phyloP scores from a whole-genome alignment of 2,329 filamentous ascomycete species.

The Pyricularia sp. region DNA sequence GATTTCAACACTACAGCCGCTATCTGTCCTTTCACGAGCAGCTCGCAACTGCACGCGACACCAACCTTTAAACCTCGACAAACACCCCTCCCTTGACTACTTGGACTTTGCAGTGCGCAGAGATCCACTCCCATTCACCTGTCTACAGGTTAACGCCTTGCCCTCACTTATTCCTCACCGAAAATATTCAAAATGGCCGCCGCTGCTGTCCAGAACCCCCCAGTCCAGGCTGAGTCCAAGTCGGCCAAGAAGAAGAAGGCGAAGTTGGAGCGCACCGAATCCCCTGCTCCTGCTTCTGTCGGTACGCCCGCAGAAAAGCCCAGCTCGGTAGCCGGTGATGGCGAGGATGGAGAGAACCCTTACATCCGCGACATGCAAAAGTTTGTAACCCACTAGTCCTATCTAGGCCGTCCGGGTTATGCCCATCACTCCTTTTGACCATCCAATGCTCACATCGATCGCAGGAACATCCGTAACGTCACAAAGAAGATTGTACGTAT shows the following conservation, averaged over 20 bases:
- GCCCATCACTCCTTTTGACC: not conserved
- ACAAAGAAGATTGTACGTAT: constrained; percentile 84
- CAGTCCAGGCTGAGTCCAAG: constrained; percentile 53
- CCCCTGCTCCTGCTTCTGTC: constrained; percentile 40
- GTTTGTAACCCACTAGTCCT: constrained; percentile 39
- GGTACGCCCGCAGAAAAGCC: constrained; percentile 35
- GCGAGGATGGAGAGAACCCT: constrained; percentile 62
- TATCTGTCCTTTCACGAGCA: not conserved
- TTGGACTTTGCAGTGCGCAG: not conserved
- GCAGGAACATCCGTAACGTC: constrained; percentile 80
- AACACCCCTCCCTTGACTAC: not conserved
- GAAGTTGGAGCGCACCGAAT: constrained; percentile 44
- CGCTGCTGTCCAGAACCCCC: constrained; percentile 52
- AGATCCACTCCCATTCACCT: constrained; percentile 3
- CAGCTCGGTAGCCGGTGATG: constrained; percentile 35
- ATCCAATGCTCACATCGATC: constrained; percentile 11
- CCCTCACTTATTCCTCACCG: not conserved
- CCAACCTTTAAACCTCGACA: not conserved
- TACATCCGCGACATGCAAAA: constrained; percentile 88
- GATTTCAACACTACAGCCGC: not conserved
- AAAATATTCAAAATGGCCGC: constrained; percentile 48
- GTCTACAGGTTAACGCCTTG: not conserved
- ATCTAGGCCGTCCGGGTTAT: not conserved
- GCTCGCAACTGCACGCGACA: not conserved
- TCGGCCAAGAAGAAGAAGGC: constrained; percentile 61